A percentile compares a stretch with the other conserved stretches of the same genome.
These are phyloP conservation scores for Hemisphaericaspora subhashii DNA, from an alignment of 1,139 yeast genomes.

Conservation along the genomic window DNA sequence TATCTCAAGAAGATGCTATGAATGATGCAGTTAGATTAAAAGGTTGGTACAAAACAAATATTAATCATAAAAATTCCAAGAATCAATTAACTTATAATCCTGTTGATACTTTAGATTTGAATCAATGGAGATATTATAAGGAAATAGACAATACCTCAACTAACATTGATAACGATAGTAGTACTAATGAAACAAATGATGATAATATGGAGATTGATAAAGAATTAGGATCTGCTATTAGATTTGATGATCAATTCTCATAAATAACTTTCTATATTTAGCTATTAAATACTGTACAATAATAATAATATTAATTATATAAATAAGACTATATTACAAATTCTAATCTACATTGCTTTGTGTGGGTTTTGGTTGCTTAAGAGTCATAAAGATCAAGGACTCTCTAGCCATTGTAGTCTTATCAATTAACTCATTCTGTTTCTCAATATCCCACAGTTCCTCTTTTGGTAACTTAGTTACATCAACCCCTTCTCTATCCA, in stretches of 20 bases:
- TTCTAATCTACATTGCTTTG: slow-evolving; percentile 1
- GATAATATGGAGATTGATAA: slow-evolving; percentile 5
- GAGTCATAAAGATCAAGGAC: slow-evolving; percentile 52
- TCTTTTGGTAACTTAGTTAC: slow-evolving; percentile 43
- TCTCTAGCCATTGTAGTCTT: slow-evolving; percentile 53
- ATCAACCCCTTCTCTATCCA: slow-evolving; percentile 38
- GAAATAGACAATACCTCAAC: background rate
- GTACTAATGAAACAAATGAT: slow-evolving; percentile 2
- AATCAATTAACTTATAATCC: slow-evolving; percentile 16
- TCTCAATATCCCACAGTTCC: slow-evolving; percentile 52
- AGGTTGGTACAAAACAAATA: slow-evolving; percentile 41
- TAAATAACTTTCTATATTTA: background rate
- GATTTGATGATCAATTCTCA: slow-evolving; percentile 7
- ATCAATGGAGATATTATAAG: slow-evolving; percentile 27
- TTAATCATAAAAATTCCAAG: slow-evolving; percentile 17
- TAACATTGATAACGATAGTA: background rate
- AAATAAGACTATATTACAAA: background rate
- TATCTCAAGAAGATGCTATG: slow-evolving; percentile 20
- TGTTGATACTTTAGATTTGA: slow-evolving; percentile 32
- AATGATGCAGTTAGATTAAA: slow-evolving; percentile 25
- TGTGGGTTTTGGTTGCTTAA: slow-evolving; percentile 28
- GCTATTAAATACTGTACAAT: background rate
- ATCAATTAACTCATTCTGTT: slow-evolving; percentile 38
- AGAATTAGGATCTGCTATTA: slow-evolving; percentile 10
- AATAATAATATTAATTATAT: background rate